Conservation (phyloP, 2,329 filamentous ascomycete species). For the Paracamarosporium sp. region DNA sequence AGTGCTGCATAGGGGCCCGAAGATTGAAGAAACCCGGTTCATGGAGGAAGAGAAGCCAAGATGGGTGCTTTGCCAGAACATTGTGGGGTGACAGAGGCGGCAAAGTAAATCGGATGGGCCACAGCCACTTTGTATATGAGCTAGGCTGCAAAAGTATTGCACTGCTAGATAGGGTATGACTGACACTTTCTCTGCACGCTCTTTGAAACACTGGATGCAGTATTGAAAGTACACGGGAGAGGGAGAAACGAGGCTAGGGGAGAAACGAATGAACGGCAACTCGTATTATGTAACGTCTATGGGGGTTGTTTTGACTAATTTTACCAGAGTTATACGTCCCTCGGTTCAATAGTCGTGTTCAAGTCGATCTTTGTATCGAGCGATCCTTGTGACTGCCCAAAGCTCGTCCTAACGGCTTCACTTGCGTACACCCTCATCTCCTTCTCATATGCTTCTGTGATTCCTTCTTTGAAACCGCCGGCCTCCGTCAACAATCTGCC, state of each 20-base stretch:
- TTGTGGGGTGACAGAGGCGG: not conserved
- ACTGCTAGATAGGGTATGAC: not conserved
- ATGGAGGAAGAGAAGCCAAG: not conserved
- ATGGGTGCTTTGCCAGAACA: constrained; percentile 1
- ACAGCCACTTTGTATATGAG: not conserved
- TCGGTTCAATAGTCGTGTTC: not conserved
- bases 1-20: not conserved
- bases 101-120: not conserved
- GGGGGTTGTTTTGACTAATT: no score
- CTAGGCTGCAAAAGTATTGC: not conserved
- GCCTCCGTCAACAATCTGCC: constrained; percentile 46
- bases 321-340: not conserved
- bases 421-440: constrained; percentile 46
- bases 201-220: not conserved
- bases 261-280: not conserved
- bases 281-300: not conserved
- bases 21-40: constrained; percentile 1
- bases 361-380: constrained; percentile 28
- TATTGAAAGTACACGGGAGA: not conserved
- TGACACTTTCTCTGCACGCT: not conserved
- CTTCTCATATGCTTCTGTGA: constrained; percentile 47
- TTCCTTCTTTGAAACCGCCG: constrained; percentile 32
- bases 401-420: constrained; percentile 59
- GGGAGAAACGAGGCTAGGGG: not conserved
- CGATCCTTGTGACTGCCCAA: constrained; percentile 39